phyloP scores from a whole-genome alignment of 2,329 filamentous ascomycete species.

The Metarhizium brunneum region DNA sequence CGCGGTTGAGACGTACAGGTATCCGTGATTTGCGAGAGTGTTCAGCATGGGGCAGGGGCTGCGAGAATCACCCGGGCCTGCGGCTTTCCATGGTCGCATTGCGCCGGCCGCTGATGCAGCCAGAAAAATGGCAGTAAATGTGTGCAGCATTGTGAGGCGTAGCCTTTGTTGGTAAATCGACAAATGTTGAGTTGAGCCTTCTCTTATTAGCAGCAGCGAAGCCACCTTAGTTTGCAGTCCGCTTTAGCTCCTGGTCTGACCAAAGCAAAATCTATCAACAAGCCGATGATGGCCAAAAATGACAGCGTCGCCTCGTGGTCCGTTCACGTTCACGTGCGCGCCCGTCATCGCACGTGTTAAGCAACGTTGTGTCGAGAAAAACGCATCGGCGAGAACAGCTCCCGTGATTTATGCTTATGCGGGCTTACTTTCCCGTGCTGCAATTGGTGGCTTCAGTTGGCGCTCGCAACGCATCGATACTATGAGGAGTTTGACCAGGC shows the following conservation, averaged over 20 bases:
- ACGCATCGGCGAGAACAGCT: not conserved
- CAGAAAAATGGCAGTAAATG: not conserved
- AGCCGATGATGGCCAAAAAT: no score
- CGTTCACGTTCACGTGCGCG: not conserved
- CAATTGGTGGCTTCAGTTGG: not conserved
- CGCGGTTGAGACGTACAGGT: constrained; percentile 6
- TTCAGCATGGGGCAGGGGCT: constrained; percentile 16
- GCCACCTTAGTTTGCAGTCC: not conserved
- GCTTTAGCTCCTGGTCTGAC: not conserved
- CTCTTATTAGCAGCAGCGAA: not conserved
- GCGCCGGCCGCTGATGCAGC: not conserved
- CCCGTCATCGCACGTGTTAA: not conserved
- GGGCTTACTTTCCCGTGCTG: not conserved
- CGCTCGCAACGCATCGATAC: not conserved
- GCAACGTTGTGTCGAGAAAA: not conserved
- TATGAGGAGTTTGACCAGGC: not conserved
- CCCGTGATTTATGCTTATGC: not conserved
- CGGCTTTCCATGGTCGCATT: constrained; percentile 6
- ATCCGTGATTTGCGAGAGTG: constrained; percentile 15
- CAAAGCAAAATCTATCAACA: no score
- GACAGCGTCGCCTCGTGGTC: not conserved
- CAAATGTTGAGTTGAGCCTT: not conserved
- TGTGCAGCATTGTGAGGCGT: not conserved
- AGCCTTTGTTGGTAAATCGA: not conserved
- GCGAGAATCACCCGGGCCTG: constrained; percentile 8